These are phyloP conservation scores for Prunus mongolica DNA, from an alignment of 306 rosid species.

Conservation along the genomic window DNA sequence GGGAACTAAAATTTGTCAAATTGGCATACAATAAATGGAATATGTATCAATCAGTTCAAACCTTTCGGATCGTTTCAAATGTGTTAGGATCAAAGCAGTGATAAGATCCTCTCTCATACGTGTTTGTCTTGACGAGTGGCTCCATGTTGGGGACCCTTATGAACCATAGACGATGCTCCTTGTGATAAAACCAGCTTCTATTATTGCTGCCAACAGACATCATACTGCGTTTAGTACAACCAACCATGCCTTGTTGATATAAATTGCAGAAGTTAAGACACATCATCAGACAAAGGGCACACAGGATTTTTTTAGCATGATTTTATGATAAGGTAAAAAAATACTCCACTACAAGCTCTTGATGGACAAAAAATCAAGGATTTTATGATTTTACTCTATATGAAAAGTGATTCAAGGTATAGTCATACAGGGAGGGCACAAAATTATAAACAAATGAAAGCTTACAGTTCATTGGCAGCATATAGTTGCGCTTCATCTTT, in stretches of 20 bases:
- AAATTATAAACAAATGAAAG: neutral
- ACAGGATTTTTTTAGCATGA: neutral
- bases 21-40: neutral
- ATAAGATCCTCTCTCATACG: conserved; percentile 84
- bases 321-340: neutral
- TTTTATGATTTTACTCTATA: neutral
- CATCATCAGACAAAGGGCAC: neutral
- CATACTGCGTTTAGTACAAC: conserved; percentile 13
- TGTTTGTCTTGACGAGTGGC: conserved; percentile 71
- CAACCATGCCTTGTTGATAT: conserved; percentile 11
- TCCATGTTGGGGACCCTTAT: conserved; percentile 67
- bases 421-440: neutral
- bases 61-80: conserved; percentile 83
- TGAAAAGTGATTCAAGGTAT: neutral
- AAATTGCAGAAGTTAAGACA: neutral
- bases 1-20: neutral
- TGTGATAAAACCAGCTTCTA: conserved; percentile 94
- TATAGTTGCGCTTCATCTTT: conserved; percentile 90
- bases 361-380: neutral
- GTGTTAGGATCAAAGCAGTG: conserved; percentile 82
- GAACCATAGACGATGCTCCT: conserved; percentile 74
- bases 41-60: conserved; percentile 29
- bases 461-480: conserved; percentile 94
- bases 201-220: conserved; percentile 42
- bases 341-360: neutral